Evolutionary conservation across 208 protist species (phyloP).

Genomic region (Angomonas deanei): DNA sequence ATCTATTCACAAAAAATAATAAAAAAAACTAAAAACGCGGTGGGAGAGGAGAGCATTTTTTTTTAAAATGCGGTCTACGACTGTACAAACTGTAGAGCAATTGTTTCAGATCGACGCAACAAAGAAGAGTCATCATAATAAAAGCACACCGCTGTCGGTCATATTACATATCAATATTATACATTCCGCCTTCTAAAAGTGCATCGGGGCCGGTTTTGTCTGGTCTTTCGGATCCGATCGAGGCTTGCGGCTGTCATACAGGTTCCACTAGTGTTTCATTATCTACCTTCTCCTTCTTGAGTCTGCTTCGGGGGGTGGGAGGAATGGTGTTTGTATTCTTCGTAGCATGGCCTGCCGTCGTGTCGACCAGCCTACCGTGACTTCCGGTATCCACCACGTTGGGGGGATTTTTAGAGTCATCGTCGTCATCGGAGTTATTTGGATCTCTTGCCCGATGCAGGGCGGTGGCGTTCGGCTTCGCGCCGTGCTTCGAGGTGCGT

Average conservation of each 20-base stretch:
- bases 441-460: neutral
- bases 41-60: neutral
- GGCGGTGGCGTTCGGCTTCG: neutral
- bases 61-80: too few relatives aligned
- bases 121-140: too few relatives aligned
- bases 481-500: neutral
- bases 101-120: too few relatives aligned
- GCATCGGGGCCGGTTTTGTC: neutral
- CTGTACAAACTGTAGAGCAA: too few relatives aligned
- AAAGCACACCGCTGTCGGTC: too few relatives aligned
- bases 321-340: neutral
- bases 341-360: neutral
- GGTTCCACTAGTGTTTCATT: constrained; percentile 39
- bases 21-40: neutral
- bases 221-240: neutral
- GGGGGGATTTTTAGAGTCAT: constrained; percentile 19
- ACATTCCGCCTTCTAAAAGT: neutral
- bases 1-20: too few relatives aligned
- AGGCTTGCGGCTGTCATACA: constrained; percentile 39
- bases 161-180: constrained; percentile 1
- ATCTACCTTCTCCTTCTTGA: neutral
- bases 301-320: neutral
- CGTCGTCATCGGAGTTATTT: constrained; percentile 17
- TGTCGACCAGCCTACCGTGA: too few relatives aligned
- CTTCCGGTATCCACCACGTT: neutral